Conservation (phyloP, 371 early-diverging fungal species). For the Coemansia sp. region DNA sequence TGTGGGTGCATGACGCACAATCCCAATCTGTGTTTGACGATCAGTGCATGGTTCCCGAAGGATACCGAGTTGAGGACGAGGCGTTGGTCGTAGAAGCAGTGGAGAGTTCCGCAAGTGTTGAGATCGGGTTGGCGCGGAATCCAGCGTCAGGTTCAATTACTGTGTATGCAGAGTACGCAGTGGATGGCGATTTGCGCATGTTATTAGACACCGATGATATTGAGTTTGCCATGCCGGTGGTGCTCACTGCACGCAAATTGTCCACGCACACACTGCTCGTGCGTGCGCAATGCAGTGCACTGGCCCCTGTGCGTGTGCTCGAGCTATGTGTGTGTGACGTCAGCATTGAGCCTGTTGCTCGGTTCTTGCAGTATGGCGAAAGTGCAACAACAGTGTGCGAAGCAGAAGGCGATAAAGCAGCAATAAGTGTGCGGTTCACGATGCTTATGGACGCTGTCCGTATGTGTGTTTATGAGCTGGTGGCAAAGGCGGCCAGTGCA, state of each 20-base stretch:
- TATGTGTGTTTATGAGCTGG: not conserved
- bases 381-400: constrained; percentile 8
- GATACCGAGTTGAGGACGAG: not conserved
- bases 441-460: not conserved
- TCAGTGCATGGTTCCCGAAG: not conserved
- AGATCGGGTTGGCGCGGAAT: constrained; percentile 1
- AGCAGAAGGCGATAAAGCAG: no score
- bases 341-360: not conserved
- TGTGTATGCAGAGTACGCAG: constrained; percentile 15
- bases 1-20: constrained; percentile 24
- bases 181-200: constrained; percentile 14
- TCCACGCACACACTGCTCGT: constrained; percentile 10
- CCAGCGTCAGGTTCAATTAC: constrained; percentile 6
- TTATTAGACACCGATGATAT: constrained; percentile 10
- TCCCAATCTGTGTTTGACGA: constrained; percentile 3
- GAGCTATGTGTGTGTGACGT: not conserved
- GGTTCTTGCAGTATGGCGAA: constrained; percentile 30
- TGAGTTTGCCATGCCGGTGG: constrained; percentile 21
- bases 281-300: constrained; percentile 19
- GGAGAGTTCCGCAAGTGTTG: not conserved
- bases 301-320: constrained; percentile 12
- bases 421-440: not conserved
- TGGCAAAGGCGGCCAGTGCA: not conserved
- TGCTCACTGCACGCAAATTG: constrained; percentile 4
- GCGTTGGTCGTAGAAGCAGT: constrained; percentile 14